Evolutionary conservation across 305 asterid species (phyloP), one percentile per base, ranked within the genome.

Genomic region (Solanum hybrid): DNA sequence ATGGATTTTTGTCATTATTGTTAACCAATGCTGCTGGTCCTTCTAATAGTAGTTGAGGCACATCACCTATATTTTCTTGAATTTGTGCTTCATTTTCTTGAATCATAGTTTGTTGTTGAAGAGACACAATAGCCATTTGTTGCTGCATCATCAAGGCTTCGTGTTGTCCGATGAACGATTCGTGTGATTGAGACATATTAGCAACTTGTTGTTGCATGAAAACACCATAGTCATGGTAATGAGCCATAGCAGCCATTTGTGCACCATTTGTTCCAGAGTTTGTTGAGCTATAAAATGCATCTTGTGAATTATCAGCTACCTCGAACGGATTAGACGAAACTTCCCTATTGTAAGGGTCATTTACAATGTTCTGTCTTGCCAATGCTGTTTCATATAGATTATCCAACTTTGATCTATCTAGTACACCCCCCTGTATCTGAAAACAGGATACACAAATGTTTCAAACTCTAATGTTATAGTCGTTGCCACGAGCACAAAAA

Each of bases 381-480:
- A 91, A 9, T 82, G 96, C 92, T 86, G 89, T 92, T 84, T 95
- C 94, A 37, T 95, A 95, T 88, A 96, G 88, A 89, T 93, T 93
- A 92, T 95, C 98, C 79, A 96, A 94, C 64, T 89, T 89, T 40
- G 95, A 92, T 91, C 96, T 95, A 89, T 95, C 94, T 31, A 95
- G 88, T 85, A 93, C 92, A 88, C 92, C 91, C 3, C 91, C 95
- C 94, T 96, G 96, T 36, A 87, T 91, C 89, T 77, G 36, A n/a
- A 64, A 72, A 42, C 71, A 34, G 69, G 29, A 85, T 3, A 36
- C 88, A 34, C 26, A 82, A 51, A 60, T 8, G 17, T 81, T 31
- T 37, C 69, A 79, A 42, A 24, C 34, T 71, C 77, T 69, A 71
- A 71, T 5, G 16, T 69, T 27, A 71, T 71, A 26, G 34, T 71